Percentiles rank a stretch among this genome's conserved stretches.
Evolutionary conservation across 257 asterid species (phyloP).

Genomic region (Salvia miltiorrhiza): DNA sequence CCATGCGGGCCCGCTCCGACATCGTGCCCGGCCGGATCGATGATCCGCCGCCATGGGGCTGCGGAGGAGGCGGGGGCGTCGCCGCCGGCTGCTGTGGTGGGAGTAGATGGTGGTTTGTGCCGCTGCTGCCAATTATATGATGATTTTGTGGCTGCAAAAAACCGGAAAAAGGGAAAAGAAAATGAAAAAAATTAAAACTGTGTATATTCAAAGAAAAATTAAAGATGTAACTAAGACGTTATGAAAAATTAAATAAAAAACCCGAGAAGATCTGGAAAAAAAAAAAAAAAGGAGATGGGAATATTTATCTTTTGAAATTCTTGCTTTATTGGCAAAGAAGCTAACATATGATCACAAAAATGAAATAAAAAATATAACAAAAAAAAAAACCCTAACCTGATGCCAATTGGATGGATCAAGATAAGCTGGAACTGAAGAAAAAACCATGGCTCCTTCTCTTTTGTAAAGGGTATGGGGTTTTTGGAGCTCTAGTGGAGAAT

Average conservation of each 20-base stretch:
- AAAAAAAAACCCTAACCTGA: slow-evolving; percentile 32
- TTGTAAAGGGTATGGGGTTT: slow-evolving; percentile 34
- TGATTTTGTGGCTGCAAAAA: slow-evolving; percentile 43
- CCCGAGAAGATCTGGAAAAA: slow-evolving; percentile 19
- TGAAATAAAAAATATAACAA: neutral
- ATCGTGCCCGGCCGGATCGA: slow-evolving; percentile 71
- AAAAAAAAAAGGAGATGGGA: slow-evolving; percentile 23
- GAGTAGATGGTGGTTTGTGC: slow-evolving; percentile 29
- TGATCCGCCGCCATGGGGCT: slow-evolving; percentile 37
- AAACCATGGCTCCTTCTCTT: slow-evolving; percentile 52
- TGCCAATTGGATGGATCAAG: slow-evolving; percentile 62
- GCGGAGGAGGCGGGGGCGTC: slow-evolving; percentile 27
- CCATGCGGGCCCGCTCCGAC: slow-evolving; percentile 88
- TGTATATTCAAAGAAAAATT: slow-evolving; percentile 43
- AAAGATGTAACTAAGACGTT: slow-evolving; percentile 7
- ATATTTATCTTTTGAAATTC: slow-evolving; percentile 49
- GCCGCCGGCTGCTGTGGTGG: slow-evolving; percentile 26
- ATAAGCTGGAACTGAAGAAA: slow-evolving; percentile 56
- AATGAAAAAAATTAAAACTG: slow-evolving; percentile 11
- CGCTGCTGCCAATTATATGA: slow-evolving; percentile 43
- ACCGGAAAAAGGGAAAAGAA: slow-evolving; percentile 1
- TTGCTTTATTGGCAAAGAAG: slow-evolving; percentile 53
- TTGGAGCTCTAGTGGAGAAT: slow-evolving; percentile 42
- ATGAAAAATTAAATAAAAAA: slow-evolving; percentile 7
- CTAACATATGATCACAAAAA: slow-evolving; percentile 21